A percentile compares a stretch with the other conserved stretches of the same genome.
Conservation (phyloP, 2,329 filamentous ascomycete species). For the Westerdykella ornata region DNA sequence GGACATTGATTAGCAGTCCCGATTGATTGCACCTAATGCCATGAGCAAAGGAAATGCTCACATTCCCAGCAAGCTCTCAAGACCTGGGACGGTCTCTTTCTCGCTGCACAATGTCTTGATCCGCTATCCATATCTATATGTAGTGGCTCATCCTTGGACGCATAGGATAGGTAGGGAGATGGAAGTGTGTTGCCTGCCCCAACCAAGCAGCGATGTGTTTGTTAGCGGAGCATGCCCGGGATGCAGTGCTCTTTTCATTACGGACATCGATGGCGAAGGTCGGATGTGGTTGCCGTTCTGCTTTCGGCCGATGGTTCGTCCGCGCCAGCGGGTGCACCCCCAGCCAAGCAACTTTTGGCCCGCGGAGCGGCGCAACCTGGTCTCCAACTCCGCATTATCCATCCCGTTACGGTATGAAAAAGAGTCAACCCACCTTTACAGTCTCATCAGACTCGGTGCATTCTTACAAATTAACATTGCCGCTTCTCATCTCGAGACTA, state of each 20-base stretch:
- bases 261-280: constrained; percentile 22
- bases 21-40: not conserved
- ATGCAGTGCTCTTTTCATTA: constrained; percentile 29
- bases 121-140: constrained; percentile 5
- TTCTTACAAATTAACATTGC: no score
- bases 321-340: not conserved
- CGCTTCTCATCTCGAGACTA: no score
- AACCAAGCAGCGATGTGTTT: not conserved
- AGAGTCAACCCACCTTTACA: no score
- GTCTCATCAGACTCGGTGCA: no score
- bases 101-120: constrained; percentile 11
- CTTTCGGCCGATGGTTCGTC: constrained; percentile 1
- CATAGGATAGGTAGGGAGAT: no score
- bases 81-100: constrained; percentile 24
- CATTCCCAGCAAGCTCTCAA: constrained; percentile 33
- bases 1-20: not conserved
- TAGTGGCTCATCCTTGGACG: not conserved
- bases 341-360: no score
- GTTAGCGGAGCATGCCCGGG: constrained; percentile 14
- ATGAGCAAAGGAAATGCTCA: constrained; percentile 14
- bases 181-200: not conserved
- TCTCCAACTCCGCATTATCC: no score
- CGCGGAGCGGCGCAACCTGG: no score
- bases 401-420: no score
- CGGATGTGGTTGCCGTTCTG: constrained; percentile 15